phyloP scores from a whole-genome alignment of 169 alveolate species.

The Plasmodium reichenowi region DNA sequence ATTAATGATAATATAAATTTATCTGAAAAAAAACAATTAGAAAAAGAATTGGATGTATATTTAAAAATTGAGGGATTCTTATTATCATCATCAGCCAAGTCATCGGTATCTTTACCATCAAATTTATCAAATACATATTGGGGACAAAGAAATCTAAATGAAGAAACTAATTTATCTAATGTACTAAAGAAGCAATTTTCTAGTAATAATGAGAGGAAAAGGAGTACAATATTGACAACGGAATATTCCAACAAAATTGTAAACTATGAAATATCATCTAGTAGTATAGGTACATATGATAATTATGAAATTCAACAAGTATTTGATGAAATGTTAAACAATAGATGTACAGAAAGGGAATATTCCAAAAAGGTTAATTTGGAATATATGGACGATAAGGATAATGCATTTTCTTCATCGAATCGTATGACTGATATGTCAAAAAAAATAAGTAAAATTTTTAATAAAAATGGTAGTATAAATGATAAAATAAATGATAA shows the following conservation, averaged over 20 bases:
- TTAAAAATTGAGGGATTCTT: conserved; percentile 65
- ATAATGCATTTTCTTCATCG: too few relatives aligned
- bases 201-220: conserved; percentile 8
- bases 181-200: not conserved
- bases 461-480: too few relatives aligned
- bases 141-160: conserved; percentile 7
- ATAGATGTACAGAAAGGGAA: conserved; percentile 13
- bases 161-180: not conserved
- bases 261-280: conserved; percentile 40
- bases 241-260: conserved; percentile 13
- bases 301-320: conserved; percentile 31
- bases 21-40: conserved; percentile 17
- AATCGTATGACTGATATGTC: too few relatives aligned
- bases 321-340: conserved; percentile 34
- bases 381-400: too few relatives aligned
- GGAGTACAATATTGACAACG: conserved; percentile 5
- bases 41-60: conserved; percentile 43
- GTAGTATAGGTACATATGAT: conserved; percentile 52
- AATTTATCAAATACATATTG: conserved; percentile 2
- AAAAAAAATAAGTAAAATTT: too few relatives aligned
- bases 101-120: not conserved
- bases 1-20: conserved; percentile 29
- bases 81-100: not conserved
- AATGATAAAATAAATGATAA: too few relatives aligned
- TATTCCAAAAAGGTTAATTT: too few relatives aligned